phyloP scores from a whole-genome alignment of 208 protist genomes.

The Leishmania gerbilli region DNA sequence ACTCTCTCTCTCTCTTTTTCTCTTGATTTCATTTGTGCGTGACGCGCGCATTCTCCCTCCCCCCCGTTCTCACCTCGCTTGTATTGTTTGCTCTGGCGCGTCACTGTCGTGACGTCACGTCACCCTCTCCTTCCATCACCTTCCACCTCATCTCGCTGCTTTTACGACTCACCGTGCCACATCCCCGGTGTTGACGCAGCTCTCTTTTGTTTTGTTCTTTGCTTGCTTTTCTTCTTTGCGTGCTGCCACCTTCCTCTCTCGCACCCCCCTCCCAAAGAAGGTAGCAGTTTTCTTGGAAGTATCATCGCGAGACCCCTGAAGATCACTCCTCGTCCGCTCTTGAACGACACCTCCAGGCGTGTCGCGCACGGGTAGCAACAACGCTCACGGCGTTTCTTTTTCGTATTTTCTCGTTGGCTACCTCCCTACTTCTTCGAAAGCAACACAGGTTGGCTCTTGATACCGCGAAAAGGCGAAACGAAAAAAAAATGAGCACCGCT shows the following conservation, averaged over 20 bases:
- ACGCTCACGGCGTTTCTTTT: not conserved
- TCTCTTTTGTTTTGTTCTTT: not conserved
- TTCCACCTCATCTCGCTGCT: not conserved
- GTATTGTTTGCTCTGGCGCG: not conserved
- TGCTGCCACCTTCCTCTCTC: not conserved
- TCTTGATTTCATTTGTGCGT: not conserved
- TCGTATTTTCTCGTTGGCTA: conserved; percentile 3
- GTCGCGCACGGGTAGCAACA: not conserved
- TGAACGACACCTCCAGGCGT: not conserved
- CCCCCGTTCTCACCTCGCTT: not conserved
- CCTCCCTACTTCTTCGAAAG: not conserved
- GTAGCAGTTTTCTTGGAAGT: not conserved
- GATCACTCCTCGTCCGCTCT: not conserved
- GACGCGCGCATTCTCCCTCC: not conserved
- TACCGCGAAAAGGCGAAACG: not conserved
- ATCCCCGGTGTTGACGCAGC: not conserved
- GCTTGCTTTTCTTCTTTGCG: not conserved
- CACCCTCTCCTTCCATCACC: not conserved
- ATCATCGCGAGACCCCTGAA: not conserved
- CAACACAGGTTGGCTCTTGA: not conserved
- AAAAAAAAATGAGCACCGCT: conserved; percentile 8
- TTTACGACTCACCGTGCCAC: not conserved
- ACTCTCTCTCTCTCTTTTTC: not conserved
- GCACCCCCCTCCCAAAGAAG: not conserved
- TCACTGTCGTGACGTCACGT: too few relatives aligned